phyloP scores from a whole-genome alignment of 768 basidiomycete species.

The Rhizopogon roseolus region DNA sequence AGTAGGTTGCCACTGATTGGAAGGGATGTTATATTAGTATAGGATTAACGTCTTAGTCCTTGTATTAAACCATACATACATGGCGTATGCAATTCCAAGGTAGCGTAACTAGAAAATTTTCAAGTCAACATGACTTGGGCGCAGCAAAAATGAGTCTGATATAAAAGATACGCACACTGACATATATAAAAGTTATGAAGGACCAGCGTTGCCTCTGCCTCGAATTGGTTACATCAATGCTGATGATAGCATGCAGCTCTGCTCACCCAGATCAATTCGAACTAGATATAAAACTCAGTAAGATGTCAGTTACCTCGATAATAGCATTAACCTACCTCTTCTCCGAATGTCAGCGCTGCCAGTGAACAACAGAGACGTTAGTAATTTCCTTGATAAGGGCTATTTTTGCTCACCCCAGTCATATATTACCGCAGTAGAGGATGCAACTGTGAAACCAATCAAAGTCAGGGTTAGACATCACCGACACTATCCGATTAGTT shows the following conservation, averaged over 20 bases:
- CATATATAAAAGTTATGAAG: neutral
- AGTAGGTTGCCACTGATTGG: neutral
- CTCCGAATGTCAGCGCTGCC: neutral
- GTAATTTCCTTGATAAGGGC: too few species aligned
- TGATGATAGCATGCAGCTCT: neutral
- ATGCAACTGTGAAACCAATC: neutral
- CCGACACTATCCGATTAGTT: neutral
- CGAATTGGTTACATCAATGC: neutral
- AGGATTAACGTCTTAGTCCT: neutral
- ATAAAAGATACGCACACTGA: neutral
- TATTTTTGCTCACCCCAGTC: neutral
- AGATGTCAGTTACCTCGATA: neutral
- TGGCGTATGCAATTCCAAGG: neutral
- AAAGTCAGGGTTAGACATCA: neutral
- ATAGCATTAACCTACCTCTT: neutral
- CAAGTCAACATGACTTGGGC: neutral
- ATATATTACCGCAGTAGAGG: neutral
- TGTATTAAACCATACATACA: neutral
- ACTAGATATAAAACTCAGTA: neutral
- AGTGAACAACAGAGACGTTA: neutral
- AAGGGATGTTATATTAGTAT: neutral
- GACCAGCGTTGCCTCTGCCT: neutral
- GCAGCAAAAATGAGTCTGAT: neutral
- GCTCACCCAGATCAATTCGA: neutral
- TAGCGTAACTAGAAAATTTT: neutral